phyloP scores from a whole-genome alignment of 129 eudicot species.

The Flaveria robusta region DNA sequence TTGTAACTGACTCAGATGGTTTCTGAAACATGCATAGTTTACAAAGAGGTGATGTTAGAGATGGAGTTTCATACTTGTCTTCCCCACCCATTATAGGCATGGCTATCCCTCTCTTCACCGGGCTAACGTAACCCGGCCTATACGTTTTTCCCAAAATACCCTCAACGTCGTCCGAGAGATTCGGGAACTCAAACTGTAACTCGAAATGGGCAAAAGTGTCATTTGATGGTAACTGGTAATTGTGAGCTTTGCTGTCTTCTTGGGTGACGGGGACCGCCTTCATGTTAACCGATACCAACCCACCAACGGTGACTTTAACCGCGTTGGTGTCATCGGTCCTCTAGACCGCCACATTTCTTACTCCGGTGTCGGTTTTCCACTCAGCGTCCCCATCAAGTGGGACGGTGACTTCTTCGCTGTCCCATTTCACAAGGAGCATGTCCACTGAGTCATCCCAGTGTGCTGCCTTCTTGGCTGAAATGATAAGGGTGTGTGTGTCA shows the following conservation, averaged over 20 bases:
- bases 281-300: conserved; percentile 42
- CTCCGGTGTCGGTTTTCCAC: conserved; percentile 44
- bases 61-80: conserved; percentile 51
- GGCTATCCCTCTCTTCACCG: conserved; percentile 48
- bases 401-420: conserved; percentile 34
- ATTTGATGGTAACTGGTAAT: conserved; percentile 53
- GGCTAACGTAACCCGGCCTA: conserved; percentile 46
- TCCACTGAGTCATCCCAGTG: conserved; percentile 54
- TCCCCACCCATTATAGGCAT: conserved; percentile 71
- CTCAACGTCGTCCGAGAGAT: conserved; percentile 44
- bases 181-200: conserved; percentile 47
- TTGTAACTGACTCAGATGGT: conserved; percentile 15
- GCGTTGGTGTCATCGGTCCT: conserved; percentile 62
- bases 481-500: conserved; percentile 46
- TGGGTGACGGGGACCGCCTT: conserved; percentile 52
- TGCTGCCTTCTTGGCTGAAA: conserved; percentile 47
- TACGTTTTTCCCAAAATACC: conserved; percentile 62
- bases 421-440: conserved; percentile 47
- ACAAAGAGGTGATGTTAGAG: conserved; percentile 40
- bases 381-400: conserved; percentile 52
- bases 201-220: conserved; percentile 67
- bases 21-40: conserved; percentile 47
- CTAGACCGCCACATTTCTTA: conserved; percentile 43
- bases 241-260: conserved; percentile 53
- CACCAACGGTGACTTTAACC: conserved; percentile 36